A percentile compares a stretch with the other conserved stretches of the same genome.
phyloP scores from a whole-genome alignment of 2,329 filamentous ascomycete genomes.

The Emydomyces testavorans region DNA sequence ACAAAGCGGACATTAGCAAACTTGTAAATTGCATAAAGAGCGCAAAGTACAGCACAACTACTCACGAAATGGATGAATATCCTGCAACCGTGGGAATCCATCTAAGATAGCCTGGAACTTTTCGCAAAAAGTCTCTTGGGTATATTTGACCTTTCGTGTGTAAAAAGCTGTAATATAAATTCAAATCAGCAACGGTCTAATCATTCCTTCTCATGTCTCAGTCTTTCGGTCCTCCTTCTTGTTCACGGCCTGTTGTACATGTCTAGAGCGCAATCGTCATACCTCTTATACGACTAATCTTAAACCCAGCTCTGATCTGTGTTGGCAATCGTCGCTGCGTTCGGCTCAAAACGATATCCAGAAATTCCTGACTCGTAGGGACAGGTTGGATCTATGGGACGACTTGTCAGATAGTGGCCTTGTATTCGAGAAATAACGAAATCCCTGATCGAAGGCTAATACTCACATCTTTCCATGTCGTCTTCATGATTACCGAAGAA shows the following conservation, averaged over 20 bases:
- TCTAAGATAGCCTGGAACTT: constrained; percentile 86
- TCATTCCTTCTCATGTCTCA: background rate
- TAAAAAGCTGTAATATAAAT: constrained; percentile 57
- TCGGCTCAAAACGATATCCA: constrained; percentile 90
- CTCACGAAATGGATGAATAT: constrained; percentile 86
- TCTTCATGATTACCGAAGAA: constrained; percentile 42
- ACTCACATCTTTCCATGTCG: constrained; percentile 47
- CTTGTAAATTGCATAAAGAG: constrained; percentile 16
- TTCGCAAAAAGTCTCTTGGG: constrained; percentile 89
- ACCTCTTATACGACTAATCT: constrained; percentile 80
- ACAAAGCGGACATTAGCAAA: constrained; percentile 9
- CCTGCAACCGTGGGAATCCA: constrained; percentile 80
- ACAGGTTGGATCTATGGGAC: constrained; percentile 63
- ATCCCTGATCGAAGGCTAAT: constrained; percentile 17
- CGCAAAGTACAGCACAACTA: constrained; percentile 19
- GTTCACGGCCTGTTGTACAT: no score
- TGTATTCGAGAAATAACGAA: constrained; percentile 27
- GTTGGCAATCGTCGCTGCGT: constrained; percentile 89
- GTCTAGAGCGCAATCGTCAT: no score
- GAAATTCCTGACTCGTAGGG: constrained; percentile 85
- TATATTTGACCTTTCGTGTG: constrained; percentile 96
- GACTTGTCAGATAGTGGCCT: background rate
- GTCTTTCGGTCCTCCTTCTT: background rate
- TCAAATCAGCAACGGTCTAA: constrained; percentile 19
- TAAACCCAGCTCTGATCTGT: constrained; percentile 90